Conservation (phyloP, 2,329 filamentous ascomycete genomes). For the Penicillium hesseltinei region DNA sequence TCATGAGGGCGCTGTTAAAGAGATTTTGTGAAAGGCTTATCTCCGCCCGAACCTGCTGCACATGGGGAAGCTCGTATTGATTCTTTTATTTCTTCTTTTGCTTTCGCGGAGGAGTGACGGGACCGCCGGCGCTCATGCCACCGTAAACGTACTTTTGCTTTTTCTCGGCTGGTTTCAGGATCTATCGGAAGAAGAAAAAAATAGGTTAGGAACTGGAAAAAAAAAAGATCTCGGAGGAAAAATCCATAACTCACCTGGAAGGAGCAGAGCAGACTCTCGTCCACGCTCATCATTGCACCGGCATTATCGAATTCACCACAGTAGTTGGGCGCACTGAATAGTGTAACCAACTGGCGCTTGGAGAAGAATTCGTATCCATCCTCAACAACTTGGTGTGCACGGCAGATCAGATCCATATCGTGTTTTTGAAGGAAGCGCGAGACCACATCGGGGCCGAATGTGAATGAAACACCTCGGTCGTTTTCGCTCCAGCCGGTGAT, state of each 20-base stretch:
- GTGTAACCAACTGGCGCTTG: slow-evolving; percentile 92
- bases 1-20: slow-evolving; percentile 30
- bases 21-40: slow-evolving; percentile 55
- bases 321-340: slow-evolving; percentile 98
- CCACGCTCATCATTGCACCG: slow-evolving; percentile 99
- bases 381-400: slow-evolving; percentile 97
- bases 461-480: slow-evolving; percentile 97
- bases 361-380: slow-evolving; percentile 99
- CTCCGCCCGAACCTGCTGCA: slow-evolving; percentile 93
- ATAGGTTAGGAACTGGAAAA: slow-evolving; percentile 13
- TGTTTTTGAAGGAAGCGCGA: slow-evolving; percentile 98
- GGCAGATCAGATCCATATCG: slow-evolving; percentile 99
- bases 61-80: slow-evolving; percentile 69
- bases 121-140: slow-evolving; percentile 68
- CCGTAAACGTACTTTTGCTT: slow-evolving; percentile 99
- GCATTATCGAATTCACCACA: slow-evolving; percentile 99
- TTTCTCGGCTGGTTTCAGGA: slow-evolving; percentile 99
- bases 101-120: slow-evolving; percentile 69
- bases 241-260: slow-evolving; percentile 71
- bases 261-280: slow-evolving; percentile 95
- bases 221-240: not conserved
- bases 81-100: slow-evolving; percentile 67
- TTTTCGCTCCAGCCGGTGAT: slow-evolving; percentile 99
- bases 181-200: slow-evolving; percentile 53
- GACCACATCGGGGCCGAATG: slow-evolving; percentile 95